Evolutionary conservation across 805 yeast species (phyloP), one percentile per base, ranked within the genome.

Genomic region (Saccharomycopsis oosterbeekiorum): DNA sequence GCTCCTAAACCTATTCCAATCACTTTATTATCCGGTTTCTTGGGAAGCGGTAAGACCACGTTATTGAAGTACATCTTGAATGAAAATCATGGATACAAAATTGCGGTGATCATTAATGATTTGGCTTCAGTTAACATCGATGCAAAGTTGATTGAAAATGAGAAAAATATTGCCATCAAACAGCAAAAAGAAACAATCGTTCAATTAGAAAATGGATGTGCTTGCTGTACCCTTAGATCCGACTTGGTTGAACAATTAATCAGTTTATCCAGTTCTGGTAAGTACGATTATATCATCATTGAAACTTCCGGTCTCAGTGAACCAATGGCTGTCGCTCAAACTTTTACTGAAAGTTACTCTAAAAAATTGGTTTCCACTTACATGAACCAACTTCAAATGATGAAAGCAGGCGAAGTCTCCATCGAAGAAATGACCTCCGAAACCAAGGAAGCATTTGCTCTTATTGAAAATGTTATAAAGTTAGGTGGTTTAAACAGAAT

Each of bases 261-360:
- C 4, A 57, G 66, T 1, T 66, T 78, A 17, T 76, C 76, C 17
- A 69, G 68, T 36, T 61, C 67, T 9, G 75, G 74, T 11, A 71
- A 70, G 40, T 76, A 74, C 55, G 74, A 78, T 53, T 78, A 78
- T 63, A 75, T 78, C 53, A 69, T 78, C 9, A 78, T 78, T 50
- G 82, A 78, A 65, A 73, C 78, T 8, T 76, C 81, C 3, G 81
- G 81, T 36, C 75, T 78, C 29, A 74, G 78, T 21, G 82, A 78
- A 65, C 81, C 81, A 36, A 76, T 77, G 80, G 80, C 78, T 65
- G 80, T 78, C 17, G 82, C 82, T 0, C 80, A 78, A 65, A 78
- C 81, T 2, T 78, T 78, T 63, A 73, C 79, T 4, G 68, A 70
- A 12, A 80, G 78, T 61, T 78, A 77, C 63, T 69, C 78, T 5